These are phyloP conservation scores for Coleophoma crateriformis DNA, from an alignment of 2,329 filamentous ascomycete genomes.

Conservation along the genomic window DNA sequence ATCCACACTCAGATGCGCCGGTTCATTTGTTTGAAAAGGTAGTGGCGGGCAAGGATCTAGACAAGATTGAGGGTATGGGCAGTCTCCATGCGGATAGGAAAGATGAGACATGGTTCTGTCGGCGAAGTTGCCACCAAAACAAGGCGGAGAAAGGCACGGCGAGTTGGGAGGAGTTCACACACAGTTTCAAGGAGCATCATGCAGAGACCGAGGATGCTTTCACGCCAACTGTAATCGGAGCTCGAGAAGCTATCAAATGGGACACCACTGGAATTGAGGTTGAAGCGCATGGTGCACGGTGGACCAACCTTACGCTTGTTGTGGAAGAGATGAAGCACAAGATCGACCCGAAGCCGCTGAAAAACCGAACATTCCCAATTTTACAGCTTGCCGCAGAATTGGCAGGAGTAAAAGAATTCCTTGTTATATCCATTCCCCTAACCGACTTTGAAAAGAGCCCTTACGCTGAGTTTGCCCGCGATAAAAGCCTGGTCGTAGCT, in stretches of 20 bases:
- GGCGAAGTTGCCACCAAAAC: conserved; percentile 57
- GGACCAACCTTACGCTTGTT: conserved; percentile 41
- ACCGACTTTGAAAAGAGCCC: conserved; percentile 32
- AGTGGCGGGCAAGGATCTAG: conserved; percentile 39
- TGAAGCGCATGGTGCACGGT: conserved; percentile 30
- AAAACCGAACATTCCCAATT: conserved; percentile 61
- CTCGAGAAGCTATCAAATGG: conserved; percentile 36
- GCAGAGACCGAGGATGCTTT: conserved; percentile 51
- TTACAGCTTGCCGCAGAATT: conserved; percentile 51
- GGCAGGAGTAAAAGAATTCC: conserved; percentile 39
- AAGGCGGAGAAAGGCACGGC: conserved; percentile 45
- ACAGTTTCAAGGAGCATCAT: conserved; percentile 52
- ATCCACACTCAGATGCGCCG: conserved; percentile 39
- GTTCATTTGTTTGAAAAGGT: conserved; percentile 49
- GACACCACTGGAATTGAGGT: conserved; percentile 36
- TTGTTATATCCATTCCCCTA: conserved; percentile 52
- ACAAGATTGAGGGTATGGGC: conserved; percentile 26
- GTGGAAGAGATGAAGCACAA: conserved; percentile 63
- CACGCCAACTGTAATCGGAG: conserved; percentile 48
- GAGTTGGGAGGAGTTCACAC: conserved; percentile 57
- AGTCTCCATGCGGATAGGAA: conserved; percentile 23
- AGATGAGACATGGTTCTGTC: conserved; percentile 57
- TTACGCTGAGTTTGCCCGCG: conserved; percentile 27
- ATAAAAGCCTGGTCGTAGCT: conserved; percentile 47
- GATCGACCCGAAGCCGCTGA: conserved; percentile 50